Conservation (phyloP, 2,329 filamentous ascomycete species). For the Clarireedia paspali region DNA sequence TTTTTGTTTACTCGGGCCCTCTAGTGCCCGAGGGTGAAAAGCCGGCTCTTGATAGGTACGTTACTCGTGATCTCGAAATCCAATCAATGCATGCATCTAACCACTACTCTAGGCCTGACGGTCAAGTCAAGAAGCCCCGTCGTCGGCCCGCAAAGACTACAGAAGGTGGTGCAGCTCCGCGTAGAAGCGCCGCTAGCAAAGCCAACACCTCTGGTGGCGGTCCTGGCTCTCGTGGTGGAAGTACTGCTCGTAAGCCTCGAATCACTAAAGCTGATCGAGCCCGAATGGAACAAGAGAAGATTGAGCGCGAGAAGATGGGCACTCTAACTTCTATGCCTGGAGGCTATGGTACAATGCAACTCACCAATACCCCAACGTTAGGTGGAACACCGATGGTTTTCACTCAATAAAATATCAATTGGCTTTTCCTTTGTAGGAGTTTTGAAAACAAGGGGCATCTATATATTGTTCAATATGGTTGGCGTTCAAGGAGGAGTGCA, state of each 20-base stretch:
- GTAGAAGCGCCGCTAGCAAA: constrained; percentile 55
- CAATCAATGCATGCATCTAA: constrained; percentile 10
- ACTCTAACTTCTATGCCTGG: constrained; percentile 22
- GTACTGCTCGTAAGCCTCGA: constrained; percentile 67
- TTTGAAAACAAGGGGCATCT: not conserved
- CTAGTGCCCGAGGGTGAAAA: constrained; percentile 83
- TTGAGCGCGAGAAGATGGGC: constrained; percentile 53
- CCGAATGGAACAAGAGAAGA: constrained; percentile 73
- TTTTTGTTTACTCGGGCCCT: constrained; percentile 95
- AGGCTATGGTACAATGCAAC: constrained; percentile 23
- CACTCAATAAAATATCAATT: constrained; percentile 18
- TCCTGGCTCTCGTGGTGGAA: constrained; percentile 68
- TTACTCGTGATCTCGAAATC: constrained; percentile 3
- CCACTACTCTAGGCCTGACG: constrained; percentile 55
- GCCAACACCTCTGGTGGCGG: constrained; percentile 22
- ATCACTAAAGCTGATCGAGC: constrained; percentile 81
- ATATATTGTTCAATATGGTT: not conserved
- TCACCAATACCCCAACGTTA: constrained; percentile 23
- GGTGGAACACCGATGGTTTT: constrained; percentile 30
- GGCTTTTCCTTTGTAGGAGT: not conserved
- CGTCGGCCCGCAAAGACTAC: constrained; percentile 49
- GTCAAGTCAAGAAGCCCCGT: constrained; percentile 58
- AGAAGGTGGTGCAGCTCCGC: constrained; percentile 39
- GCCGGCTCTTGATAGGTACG: constrained; percentile 45
- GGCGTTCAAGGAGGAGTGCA: constrained; percentile 9